Evolutionary conservation across 2,329 filamentous ascomycete genomes (phyloP), one percentile per base, ranked within the genome.

Genomic region (Trichophyton verrucosum): DNA sequence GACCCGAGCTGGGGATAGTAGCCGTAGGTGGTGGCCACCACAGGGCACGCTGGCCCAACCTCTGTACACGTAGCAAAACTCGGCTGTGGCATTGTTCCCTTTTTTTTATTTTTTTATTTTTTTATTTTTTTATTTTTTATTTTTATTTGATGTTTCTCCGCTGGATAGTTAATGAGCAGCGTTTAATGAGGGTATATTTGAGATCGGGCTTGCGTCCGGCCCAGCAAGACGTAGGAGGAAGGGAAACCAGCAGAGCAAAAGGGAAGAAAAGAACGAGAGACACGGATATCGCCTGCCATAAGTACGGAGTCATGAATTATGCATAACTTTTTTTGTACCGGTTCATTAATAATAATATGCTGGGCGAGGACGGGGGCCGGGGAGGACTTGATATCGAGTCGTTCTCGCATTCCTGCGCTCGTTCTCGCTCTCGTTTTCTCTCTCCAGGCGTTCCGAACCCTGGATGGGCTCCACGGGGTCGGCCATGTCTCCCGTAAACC

Each of bases 1-100:
- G 76, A 80, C 3, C 72, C 73, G 0, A 81, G 69, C 42, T 71
- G 76, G 0, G 82, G 82, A 38, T 78, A 73, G 69, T 84, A 85
- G 27, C 79, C 76, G 64, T 83, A 81, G 15, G 77, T 74, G 1
- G 78, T 80, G 1, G 71, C 73, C 59, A 76, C 69, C 17, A 81
- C 73, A 0, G 77, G 73, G 62, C 80, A 81, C 20, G 60, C 8
- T 2, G 46, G 55, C 51, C 53, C 47, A 40, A 65, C 51, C 47
- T 58, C 58, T 3, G 46, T 62, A 60, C 64, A 65, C 15, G 59
- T 33, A 11, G 59, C 42, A 33, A 61, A 63, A 22, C 59, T 58
- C 13, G 27, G 38, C 8, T 20, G 38, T 20, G 22, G 24, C 61
- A 61, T 62, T 22, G 11, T 24, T 30, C 13, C 8, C 17, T 44